These are phyloP conservation scores for Lentinula raphanica DNA, from an alignment of 768 basidiomycete species.

Conservation along the genomic window DNA sequence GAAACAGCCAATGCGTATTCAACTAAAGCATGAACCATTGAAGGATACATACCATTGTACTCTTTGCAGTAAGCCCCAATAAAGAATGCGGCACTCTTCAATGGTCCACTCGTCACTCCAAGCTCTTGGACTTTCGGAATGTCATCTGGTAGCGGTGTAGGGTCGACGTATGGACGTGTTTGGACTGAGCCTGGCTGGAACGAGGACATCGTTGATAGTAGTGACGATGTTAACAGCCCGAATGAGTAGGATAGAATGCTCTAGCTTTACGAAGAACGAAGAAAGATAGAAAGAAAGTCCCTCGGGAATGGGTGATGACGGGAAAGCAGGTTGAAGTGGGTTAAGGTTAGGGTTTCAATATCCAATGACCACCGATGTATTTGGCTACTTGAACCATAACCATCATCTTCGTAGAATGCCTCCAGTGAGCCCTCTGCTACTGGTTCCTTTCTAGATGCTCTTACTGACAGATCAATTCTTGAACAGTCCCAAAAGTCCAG, in stretches of 20 bases:
- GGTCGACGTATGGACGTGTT: conserved; percentile 52
- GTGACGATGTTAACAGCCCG: no score
- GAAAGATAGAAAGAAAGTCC: no score
- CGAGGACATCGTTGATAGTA: conserved; percentile 52
- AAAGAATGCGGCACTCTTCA: conserved; percentile 97
- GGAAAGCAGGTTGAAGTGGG: not conserved
- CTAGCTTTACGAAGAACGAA: no score
- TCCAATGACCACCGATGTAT: conserved; percentile 10
- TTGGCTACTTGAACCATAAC: not conserved
- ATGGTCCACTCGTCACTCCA: conserved; percentile 83
- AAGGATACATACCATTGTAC: conserved; percentile 92
- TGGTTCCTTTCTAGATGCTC: not conserved
- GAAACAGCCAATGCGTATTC: no score
- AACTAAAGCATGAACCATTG: no score
- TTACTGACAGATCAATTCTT: not conserved
- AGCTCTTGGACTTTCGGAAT: conserved; percentile 82
- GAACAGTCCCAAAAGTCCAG: conserved; percentile 27
- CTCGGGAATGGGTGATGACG: not conserved
- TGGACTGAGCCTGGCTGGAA: conserved; percentile 45
- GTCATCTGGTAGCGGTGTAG: conserved; percentile 58
- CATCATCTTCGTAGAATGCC: not conserved
- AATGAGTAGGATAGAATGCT: no score
- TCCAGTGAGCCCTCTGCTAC: not conserved
- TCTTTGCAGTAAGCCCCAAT: conserved; percentile 94
- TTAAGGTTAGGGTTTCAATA: not conserved